Percentiles rank a stretch among this genome's conserved stretches.
These are phyloP conservation scores for Cladophialophora immunda DNA, from an alignment of 2,329 filamentous ascomycete genomes.

Conservation along the genomic window DNA sequence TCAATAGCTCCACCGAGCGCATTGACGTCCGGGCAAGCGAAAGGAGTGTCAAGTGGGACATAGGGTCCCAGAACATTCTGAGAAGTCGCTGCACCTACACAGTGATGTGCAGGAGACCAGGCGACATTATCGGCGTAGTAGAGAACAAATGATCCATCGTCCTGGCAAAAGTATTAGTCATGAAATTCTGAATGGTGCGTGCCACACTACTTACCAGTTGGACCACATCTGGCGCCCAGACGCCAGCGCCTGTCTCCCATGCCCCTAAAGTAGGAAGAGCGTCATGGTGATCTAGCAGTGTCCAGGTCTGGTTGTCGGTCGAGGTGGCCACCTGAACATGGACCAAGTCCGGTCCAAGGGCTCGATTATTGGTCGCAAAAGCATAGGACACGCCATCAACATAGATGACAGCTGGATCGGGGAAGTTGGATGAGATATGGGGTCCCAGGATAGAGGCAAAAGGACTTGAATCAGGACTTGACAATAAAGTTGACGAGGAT, in stretches of 20 bases:
- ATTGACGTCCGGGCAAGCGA: conserved; percentile 59
- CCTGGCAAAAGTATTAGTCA: conserved; percentile 37
- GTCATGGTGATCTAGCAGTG: conserved; percentile 60
- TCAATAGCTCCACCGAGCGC: conserved; percentile 69
- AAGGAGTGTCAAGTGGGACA: conserved; percentile 54
- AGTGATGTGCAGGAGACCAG: conserved; percentile 56
- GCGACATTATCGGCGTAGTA: conserved; percentile 60
- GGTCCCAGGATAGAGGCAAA: conserved; percentile 39
- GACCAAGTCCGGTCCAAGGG: conserved; percentile 34
- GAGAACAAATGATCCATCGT: conserved; percentile 64
- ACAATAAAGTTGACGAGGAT: conserved; percentile 5
- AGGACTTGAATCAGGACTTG: conserved; percentile 19
- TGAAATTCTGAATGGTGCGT: background rate
- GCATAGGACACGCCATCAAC: conserved; percentile 64
- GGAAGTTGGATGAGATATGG: conserved; percentile 50
- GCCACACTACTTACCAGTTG: conserved; percentile 49
- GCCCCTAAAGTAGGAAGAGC: conserved; percentile 61
- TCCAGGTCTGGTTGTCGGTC: conserved; percentile 58
- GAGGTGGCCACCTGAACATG: conserved; percentile 65
- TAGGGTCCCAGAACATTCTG: conserved; percentile 62
- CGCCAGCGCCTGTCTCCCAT: conserved; percentile 64
- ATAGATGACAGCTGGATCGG: conserved; percentile 58
- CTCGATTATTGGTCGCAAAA: conserved; percentile 64
- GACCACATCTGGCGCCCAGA: conserved; percentile 70
- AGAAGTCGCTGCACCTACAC: conserved; percentile 66